phyloP scores from a whole-genome alignment of 2,329 filamentous ascomycete genomes.

The Hypoxylon sp. region DNA sequence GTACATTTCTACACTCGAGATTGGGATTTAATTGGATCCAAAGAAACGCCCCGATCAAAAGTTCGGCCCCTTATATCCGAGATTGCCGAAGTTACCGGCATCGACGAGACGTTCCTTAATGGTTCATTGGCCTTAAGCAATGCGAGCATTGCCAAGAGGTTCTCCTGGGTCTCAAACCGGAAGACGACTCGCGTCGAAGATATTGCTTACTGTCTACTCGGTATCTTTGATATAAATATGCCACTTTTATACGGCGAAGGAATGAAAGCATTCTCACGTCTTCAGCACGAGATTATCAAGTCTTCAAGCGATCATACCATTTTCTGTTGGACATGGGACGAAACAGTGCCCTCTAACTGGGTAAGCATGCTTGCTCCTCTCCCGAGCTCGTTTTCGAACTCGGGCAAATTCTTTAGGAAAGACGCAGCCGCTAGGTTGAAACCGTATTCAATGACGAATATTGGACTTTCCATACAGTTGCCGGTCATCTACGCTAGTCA shows the following conservation, averaged over 20 bases:
- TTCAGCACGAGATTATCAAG: slow-evolving; percentile 49
- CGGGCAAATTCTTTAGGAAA: slow-evolving; percentile 1
- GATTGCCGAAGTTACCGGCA: slow-evolving; percentile 13
- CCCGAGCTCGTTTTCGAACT: slow-evolving; percentile 3
- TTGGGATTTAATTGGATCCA: slow-evolving; percentile 3
- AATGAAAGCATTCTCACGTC: slow-evolving; percentile 41
- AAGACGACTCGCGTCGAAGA: slow-evolving; percentile 46
- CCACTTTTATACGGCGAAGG: slow-evolving; percentile 51
- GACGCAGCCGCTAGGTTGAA: background rate
- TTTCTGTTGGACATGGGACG: slow-evolving; percentile 43
- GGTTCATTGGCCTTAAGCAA: background rate
- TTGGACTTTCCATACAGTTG: slow-evolving; percentile 20
- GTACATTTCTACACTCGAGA: slow-evolving; percentile 6
- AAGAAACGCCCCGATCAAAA: background rate
- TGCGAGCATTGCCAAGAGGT: slow-evolving; percentile 42
- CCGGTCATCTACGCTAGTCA: slow-evolving; percentile 5
- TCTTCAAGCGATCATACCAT: slow-evolving; percentile 47
- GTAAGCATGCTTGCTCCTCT: slow-evolving; percentile 21
- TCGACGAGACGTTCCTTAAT: slow-evolving; percentile 2
- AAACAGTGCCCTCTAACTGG: slow-evolving; percentile 9
- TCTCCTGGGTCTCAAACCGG: slow-evolving; percentile 48
- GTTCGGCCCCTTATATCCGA: background rate
- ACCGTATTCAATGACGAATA: slow-evolving; percentile 17
- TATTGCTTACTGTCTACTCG: slow-evolving; percentile 48
- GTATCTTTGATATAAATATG: slow-evolving; percentile 50